A percentile compares a stretch with the other conserved stretches of the same genome.
Conservation (phyloP, 148 eudicot genomes). For the Rhododendron mucronatum region DNA sequence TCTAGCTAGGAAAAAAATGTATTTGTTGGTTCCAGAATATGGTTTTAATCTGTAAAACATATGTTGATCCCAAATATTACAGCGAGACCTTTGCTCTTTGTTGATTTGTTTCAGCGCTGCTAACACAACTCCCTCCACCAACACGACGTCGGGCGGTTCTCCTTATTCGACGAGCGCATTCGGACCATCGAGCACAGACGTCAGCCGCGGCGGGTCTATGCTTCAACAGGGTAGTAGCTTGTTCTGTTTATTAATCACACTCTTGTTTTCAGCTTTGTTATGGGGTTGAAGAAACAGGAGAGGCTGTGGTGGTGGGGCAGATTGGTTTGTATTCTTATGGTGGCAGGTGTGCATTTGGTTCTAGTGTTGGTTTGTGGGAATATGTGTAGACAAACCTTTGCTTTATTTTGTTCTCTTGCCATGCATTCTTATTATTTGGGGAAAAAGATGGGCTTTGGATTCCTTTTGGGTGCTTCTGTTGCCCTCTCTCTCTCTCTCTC, state of each 20-base stretch:
- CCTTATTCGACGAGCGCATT: constrained; percentile 24
- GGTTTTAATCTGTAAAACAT: neutral
- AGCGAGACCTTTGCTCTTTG: neutral
- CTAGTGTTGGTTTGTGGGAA: constrained; percentile 1
- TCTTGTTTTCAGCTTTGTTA: constrained; percentile 14
- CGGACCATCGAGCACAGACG: constrained; percentile 45
- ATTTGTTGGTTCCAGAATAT: neutral
- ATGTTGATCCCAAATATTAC: neutral
- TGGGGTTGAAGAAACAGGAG: constrained; percentile 12
- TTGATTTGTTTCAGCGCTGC: neutral
- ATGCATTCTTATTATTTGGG: neutral
- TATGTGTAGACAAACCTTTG: neutral
- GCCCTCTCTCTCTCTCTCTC: neutral
- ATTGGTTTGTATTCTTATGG: constrained; percentile 1
- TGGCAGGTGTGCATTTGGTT: neutral
- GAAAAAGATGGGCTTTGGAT: neutral
- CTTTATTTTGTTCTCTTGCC: neutral
- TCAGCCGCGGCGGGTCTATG: constrained; percentile 19
- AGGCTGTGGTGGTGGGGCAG: neutral
- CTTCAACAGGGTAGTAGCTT: constrained; percentile 12
- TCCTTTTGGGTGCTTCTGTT: neutral
- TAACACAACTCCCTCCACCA: constrained; percentile 19
- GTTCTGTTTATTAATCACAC: constrained; percentile 1
- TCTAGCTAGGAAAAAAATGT: neutral
- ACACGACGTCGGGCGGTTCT: constrained; percentile 15